These are phyloP conservation scores for Acacia acuminata DNA, from an alignment of 306 rosid species.

Conservation along the genomic window DNA sequence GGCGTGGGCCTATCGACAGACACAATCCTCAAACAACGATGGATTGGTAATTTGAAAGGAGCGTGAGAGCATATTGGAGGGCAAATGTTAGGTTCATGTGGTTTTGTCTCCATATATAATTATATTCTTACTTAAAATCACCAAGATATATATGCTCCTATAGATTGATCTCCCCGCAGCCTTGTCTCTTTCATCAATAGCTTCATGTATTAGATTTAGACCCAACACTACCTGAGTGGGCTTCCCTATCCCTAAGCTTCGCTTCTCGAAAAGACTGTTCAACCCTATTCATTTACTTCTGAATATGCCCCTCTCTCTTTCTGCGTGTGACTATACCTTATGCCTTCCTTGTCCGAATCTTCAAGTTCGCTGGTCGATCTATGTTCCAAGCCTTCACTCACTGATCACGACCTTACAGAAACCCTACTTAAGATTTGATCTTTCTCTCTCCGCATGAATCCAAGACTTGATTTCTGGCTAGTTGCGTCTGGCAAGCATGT, in stretches of 20 bases:
- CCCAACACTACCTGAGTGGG: slow-evolving; percentile 23
- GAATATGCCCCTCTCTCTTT: slow-evolving; percentile 28
- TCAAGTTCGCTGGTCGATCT: not conserved
- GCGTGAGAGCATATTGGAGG: not conserved
- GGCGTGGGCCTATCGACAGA: not conserved
- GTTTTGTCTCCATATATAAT: not conserved
- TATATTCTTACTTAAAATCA: not conserved
- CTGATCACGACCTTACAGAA: not conserved
- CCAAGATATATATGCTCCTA: not conserved
- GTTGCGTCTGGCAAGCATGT: slow-evolving; percentile 5
- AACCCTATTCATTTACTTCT: slow-evolving; percentile 21
- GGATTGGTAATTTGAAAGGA: not conserved
- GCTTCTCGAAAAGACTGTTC: slow-evolving; percentile 39
- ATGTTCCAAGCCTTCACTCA: not conserved
- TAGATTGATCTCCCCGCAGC: not conserved
- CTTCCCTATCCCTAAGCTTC: not conserved
- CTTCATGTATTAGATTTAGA: slow-evolving; percentile 6
- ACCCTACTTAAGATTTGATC: not conserved
- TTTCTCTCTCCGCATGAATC: not conserved
- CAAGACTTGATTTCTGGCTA: not conserved
- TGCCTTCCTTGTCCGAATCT: not conserved
- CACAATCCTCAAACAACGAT: not conserved
- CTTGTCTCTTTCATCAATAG: slow-evolving; percentile 1
- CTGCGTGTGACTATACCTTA: not conserved
- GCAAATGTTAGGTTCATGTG: not conserved